phyloP scores from a whole-genome alignment of 2,329 filamentous ascomycete species.

The Fusarium sp. region DNA sequence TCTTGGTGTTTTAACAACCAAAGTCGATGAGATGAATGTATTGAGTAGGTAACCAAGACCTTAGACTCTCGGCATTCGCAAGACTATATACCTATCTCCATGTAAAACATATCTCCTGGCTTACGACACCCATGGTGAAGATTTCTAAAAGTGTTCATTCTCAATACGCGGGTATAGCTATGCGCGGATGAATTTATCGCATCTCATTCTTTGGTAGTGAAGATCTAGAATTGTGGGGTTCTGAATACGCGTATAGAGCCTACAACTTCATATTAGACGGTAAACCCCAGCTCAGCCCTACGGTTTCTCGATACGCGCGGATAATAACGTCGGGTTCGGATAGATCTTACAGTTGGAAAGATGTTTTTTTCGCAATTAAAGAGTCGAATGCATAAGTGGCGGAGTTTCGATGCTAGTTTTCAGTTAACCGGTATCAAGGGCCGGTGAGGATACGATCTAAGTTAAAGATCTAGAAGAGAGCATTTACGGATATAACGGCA shows the following conservation, averaged over 20 bases:
- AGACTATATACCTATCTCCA: conserved; percentile 31
- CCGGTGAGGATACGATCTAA: neutral
- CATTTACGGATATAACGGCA: neutral
- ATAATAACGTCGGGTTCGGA: neutral
- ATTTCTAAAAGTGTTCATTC: neutral
- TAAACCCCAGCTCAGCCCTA: conserved; percentile 28
- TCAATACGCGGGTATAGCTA: conserved; percentile 31
- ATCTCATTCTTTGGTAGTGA: neutral
- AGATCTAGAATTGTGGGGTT: conserved; percentile 6
- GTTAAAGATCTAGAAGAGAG: neutral
- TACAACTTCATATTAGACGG: neutral
- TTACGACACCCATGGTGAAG: neutral
- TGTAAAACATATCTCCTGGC: neutral
- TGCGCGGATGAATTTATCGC: neutral
- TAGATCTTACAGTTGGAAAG: neutral
- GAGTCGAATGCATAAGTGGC: neutral
- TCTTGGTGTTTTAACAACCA: neutral
- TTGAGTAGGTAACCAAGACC: neutral
- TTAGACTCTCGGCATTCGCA: neutral
- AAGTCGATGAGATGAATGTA: neutral
- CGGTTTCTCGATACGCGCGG: neutral
- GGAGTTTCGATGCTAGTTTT: neutral
- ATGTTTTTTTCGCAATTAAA: neutral
- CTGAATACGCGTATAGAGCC: conserved; percentile 28
- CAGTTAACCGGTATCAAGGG: neutral